Evolutionary conservation across 805 yeast species (phyloP).

Genomic region (Candida sithepensis): DNA sequence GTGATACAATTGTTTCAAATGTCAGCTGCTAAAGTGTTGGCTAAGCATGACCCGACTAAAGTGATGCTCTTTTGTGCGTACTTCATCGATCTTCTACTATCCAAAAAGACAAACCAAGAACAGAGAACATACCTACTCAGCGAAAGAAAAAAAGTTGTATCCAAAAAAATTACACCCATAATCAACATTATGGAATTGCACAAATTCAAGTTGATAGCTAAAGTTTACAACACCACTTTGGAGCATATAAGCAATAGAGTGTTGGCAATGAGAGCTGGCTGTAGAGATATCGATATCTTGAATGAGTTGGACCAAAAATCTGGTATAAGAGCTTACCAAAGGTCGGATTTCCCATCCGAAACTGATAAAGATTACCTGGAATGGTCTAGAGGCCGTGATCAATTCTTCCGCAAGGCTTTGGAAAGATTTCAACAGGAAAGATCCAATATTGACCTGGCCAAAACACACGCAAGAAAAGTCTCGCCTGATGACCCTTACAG

Average conservation of each 20-base stretch:
- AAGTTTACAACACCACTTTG: conserved; percentile 11
- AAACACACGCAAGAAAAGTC: conserved; percentile 8
- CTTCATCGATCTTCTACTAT: conserved; percentile 14
- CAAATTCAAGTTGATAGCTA: conserved; percentile 14
- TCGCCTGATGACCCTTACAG: conserved; percentile 14
- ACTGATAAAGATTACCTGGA: conserved; percentile 4
- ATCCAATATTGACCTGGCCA: not conserved
- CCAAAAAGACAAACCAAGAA: conserved; percentile 4
- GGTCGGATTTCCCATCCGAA: conserved; percentile 8
- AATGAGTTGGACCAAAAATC: conserved; percentile 10
- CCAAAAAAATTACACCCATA: conserved; percentile 12
- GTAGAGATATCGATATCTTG: conserved; percentile 13
- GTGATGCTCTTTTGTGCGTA: conserved; percentile 12
- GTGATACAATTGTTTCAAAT: conserved; percentile 9
- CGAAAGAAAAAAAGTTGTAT: conserved; percentile 5
- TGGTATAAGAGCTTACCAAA: conserved; percentile 5
- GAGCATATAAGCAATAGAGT: conserved; percentile 12
- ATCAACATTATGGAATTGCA: conserved; percentile 9
- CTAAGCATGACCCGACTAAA: conserved; percentile 10
- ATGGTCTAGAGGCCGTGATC: conserved; percentile 14
- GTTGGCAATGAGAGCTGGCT: conserved; percentile 14
- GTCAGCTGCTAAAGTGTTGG: conserved; percentile 12
- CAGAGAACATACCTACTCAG: conserved; percentile 5
- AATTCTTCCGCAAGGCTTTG: conserved; percentile 11
- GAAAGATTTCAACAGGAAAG: conserved; percentile 12